phyloP scores from a whole-genome alignment of 2,329 filamentous ascomycete genomes.

The Aureobasidium sp. region DNA sequence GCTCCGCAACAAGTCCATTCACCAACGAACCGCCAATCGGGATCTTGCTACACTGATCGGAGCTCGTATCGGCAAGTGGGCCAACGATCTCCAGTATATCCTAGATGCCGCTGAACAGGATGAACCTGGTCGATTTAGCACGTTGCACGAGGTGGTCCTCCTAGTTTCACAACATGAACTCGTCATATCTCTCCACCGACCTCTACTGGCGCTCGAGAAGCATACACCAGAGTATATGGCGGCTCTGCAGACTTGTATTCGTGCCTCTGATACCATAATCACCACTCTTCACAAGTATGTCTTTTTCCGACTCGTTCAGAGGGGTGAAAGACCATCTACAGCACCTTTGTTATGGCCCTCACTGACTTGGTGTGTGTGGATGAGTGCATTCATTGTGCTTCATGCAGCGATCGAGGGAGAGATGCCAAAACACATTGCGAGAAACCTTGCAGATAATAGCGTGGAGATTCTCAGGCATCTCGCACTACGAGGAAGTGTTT shows the following conservation, averaged over 20 bases:
- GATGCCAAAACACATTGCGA: slow-evolving; percentile 31
- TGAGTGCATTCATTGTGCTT: slow-evolving; percentile 44
- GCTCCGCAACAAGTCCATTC: slow-evolving; percentile 45
- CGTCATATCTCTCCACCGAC: slow-evolving; percentile 44
- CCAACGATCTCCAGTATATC: slow-evolving; percentile 44
- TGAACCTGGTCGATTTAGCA: slow-evolving; percentile 24
- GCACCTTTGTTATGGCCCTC: slow-evolving; percentile 40
- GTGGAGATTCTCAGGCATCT: slow-evolving; percentile 16
- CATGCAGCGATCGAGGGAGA: slow-evolving; percentile 43
- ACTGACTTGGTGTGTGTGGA: slow-evolving; percentile 47
- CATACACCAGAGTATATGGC: slow-evolving; percentile 39
- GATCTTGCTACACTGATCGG: slow-evolving; percentile 39
- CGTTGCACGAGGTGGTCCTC: slow-evolving; percentile 36
- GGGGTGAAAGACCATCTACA: slow-evolving; percentile 15
- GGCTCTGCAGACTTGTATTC: slow-evolving; percentile 45
- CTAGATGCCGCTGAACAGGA: neutral
- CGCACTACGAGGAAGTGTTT: slow-evolving; percentile 14
- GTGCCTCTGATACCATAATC: slow-evolving; percentile 42
- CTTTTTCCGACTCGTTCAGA: slow-evolving; percentile 18
- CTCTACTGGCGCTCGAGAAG: slow-evolving; percentile 40
- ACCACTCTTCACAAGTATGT: slow-evolving; percentile 29
- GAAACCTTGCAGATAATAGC: slow-evolving; percentile 22
- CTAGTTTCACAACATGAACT: slow-evolving; percentile 42
- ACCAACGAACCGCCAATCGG: slow-evolving; percentile 29
- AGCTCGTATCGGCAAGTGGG: slow-evolving; percentile 45